Evolutionary conservation across 495 filamentous ascomycete genomes (phyloP).

Genomic region (Xylaria grammica): DNA sequence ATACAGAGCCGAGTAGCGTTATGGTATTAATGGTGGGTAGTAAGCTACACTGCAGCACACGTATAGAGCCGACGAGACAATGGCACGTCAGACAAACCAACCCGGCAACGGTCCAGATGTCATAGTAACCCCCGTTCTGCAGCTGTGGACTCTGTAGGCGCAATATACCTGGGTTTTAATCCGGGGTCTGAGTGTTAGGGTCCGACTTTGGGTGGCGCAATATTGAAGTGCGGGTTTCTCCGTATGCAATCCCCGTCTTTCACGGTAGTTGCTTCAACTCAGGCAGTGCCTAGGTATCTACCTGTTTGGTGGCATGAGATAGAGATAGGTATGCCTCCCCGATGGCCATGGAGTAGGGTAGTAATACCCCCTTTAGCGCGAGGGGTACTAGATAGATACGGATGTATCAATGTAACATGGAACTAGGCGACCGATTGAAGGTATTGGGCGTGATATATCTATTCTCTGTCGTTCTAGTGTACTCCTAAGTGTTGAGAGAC

Average conservation of each 20-base stretch:
- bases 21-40: not conserved
- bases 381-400: not conserved
- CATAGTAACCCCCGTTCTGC: not conserved
- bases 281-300: not conserved
- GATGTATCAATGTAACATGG: not conserved
- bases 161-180: not conserved
- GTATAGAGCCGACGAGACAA: not conserved
- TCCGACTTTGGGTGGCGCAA: not conserved
- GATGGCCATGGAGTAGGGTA: not conserved
- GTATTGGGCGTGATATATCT: too few species aligned
- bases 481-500: too few species aligned
- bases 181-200: constrained; percentile 3
- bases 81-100: not conserved
- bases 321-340: not conserved
- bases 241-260: not conserved
- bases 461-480: too few species aligned
- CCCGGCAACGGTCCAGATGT: not conserved
- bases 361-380: not conserved
- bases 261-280: not conserved
- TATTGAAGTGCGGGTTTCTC: constrained; percentile 6
- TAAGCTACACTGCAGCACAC: constrained; percentile 2
- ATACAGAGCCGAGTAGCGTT: not conserved
- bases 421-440: too few species aligned
- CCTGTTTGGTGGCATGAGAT: not conserved
- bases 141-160: not conserved